Conservation (phyloP, 768 basidiomycete species). For the Trametopsis cervina region DNA sequence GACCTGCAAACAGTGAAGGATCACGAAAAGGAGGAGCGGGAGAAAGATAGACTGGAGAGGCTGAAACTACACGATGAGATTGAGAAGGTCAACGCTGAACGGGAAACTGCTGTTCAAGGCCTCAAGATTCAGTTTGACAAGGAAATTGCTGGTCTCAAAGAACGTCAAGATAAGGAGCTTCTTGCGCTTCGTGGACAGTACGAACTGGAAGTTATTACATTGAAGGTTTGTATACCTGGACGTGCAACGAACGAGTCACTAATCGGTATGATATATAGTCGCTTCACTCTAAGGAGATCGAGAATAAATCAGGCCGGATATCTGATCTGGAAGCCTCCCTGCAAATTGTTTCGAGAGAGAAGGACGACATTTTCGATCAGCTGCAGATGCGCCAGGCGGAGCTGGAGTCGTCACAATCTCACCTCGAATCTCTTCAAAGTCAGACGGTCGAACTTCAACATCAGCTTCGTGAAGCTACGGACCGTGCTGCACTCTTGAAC, state of each 20-base stretch:
- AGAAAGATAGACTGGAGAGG: constrained; percentile 42
- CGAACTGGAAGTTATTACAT: constrained; percentile 67
- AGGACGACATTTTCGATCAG: constrained; percentile 77
- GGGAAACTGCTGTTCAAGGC: constrained; percentile 52
- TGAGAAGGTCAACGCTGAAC: constrained; percentile 51
- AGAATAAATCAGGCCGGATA: constrained; percentile 54
- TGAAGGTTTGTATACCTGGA: constrained; percentile 49
- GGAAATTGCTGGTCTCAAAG: constrained; percentile 53
- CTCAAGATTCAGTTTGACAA: constrained; percentile 67
- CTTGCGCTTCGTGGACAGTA: constrained; percentile 57
- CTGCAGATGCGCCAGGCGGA: constrained; percentile 88
- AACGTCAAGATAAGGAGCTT: constrained; percentile 71
- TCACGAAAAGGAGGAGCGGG: constrained; percentile 46
- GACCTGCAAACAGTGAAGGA: constrained; percentile 48
- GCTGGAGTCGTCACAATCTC: constrained; percentile 72
- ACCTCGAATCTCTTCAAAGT: constrained; percentile 67
- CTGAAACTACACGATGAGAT: constrained; percentile 56
- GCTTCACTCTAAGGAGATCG: constrained; percentile 59
- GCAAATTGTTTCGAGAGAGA: constrained; percentile 64
- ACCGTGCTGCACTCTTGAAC: constrained; percentile 61
- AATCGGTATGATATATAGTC: constrained; percentile 36
- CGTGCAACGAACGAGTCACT: not conserved
- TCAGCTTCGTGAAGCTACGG: constrained; percentile 75
- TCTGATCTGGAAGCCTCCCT: constrained; percentile 63
- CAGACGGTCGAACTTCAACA: constrained; percentile 82